Conservation (phyloP, 352 stramenopile genomes). For the Saprolegnia parasitica region DNA sequence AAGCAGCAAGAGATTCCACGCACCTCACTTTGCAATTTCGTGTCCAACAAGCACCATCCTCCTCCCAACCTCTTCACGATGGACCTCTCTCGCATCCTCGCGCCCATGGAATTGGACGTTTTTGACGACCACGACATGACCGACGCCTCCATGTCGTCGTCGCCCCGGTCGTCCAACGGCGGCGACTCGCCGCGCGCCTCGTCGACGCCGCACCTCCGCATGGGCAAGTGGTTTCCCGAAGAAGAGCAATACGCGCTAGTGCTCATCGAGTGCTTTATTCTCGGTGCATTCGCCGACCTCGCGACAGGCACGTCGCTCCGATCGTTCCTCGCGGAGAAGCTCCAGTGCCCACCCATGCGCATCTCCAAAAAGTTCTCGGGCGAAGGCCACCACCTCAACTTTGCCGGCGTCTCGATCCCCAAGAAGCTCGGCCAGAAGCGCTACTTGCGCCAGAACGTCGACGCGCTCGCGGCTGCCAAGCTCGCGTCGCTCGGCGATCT, state of each 20-base stretch:
- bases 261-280: conserved; percentile 62
- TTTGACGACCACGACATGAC: conserved; percentile 1
- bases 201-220: conserved; percentile 38
- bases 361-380: conserved; percentile 59
- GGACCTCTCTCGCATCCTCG: background rate
- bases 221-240: conserved; percentile 52
- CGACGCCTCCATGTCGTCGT: background rate
- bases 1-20: background rate
- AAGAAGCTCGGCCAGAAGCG: conserved; percentile 36
- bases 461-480: background rate
- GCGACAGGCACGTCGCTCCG: conserved; percentile 54
- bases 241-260: conserved; percentile 62
- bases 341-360: conserved; percentile 56
- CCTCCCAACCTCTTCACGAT: background rate
- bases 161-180: background rate
- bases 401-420: conserved; percentile 26
- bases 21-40: background rate
- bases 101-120: background rate
- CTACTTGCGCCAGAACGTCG: conserved; percentile 29
- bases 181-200: background rate
- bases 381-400: conserved; percentile 2
- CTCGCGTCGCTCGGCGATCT: background rate
- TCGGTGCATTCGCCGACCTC: conserved; percentile 44
- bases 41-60: no score
- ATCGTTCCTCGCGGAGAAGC: conserved; percentile 61